These are phyloP conservation scores for Hypoxylon sp. DNA, from an alignment of 2,329 filamentous ascomycete genomes.

Conservation along the genomic window DNA sequence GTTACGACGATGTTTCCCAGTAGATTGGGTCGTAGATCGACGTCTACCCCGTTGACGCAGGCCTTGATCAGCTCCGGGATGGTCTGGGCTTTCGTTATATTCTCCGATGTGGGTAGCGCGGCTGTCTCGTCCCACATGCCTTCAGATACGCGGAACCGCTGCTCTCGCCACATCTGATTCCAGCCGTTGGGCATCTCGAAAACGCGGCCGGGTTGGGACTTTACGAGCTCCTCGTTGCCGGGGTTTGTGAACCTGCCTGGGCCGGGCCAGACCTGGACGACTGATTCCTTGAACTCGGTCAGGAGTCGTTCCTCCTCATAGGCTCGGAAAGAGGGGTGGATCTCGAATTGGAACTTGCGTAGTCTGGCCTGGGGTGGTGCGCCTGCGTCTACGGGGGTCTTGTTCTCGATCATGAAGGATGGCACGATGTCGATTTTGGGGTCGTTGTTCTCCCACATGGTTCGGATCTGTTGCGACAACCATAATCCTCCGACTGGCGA, in stretches of 20 bases:
- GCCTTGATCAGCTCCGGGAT: slow-evolving; percentile 85
- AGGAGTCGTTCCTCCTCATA: slow-evolving; percentile 94
- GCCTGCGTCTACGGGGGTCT: slow-evolving; percentile 88
- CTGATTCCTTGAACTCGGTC: slow-evolving; percentile 97
- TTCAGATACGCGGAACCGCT: slow-evolving; percentile 88
- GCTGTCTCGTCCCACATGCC: slow-evolving; percentile 90
- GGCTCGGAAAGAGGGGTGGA: slow-evolving; percentile 78
- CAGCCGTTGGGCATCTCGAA: slow-evolving; percentile 98
- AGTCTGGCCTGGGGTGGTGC: slow-evolving; percentile 81
- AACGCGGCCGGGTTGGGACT: slow-evolving; percentile 80
- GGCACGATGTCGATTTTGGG: slow-evolving; percentile 81
- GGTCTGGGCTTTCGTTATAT: slow-evolving; percentile 73
- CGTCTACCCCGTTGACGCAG: slow-evolving; percentile 83
- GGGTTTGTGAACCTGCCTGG: slow-evolving; percentile 74
- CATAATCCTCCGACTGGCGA: slow-evolving; percentile 90
- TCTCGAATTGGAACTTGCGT: slow-evolving; percentile 73
- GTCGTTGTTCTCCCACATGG: slow-evolving; percentile 78
- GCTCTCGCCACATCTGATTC: slow-evolving; percentile 93
- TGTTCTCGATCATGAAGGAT: slow-evolving; percentile 88
- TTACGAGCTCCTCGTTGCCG: slow-evolving; percentile 82
- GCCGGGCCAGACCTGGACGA: slow-evolving; percentile 92
- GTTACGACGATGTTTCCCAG: slow-evolving; percentile 94
- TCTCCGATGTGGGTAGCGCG: slow-evolving; percentile 65
- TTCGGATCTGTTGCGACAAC: slow-evolving; percentile 88
- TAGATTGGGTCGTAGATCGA: slow-evolving; percentile 85